These are phyloP conservation scores for Artemisia annua DNA, from an alignment of 129 eudicot genomes.

Conservation along the genomic window DNA sequence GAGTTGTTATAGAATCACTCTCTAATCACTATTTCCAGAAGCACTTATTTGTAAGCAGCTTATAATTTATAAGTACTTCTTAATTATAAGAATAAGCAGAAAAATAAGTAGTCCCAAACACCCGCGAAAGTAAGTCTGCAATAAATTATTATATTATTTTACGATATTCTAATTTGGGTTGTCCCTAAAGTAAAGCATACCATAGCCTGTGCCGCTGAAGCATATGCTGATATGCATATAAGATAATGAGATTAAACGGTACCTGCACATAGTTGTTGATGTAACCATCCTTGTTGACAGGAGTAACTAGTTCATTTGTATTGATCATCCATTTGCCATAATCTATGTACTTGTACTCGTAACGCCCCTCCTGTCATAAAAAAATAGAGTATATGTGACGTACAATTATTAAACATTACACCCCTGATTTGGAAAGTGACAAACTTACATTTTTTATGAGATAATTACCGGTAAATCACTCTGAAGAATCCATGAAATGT, in stretches of 20 bases:
- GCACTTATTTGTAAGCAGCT: too few species aligned
- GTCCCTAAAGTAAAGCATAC: too few species aligned
- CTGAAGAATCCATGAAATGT: conserved; percentile 42
- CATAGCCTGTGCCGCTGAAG: too few species aligned
- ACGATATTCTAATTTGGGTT: too few species aligned
- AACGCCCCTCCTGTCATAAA: conserved; percentile 64
- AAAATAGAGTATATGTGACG: neutral
- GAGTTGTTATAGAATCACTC: too few species aligned
- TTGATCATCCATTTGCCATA: conserved; percentile 84
- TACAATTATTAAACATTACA: neutral
- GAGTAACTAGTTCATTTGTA: conserved; percentile 54
- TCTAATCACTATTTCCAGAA: too few species aligned
- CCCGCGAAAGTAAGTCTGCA: too few species aligned
- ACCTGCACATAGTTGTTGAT: conserved; percentile 78
- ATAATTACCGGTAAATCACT: conserved; percentile 35
- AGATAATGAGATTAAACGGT: neutral
- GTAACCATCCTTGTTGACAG: conserved; percentile 75
- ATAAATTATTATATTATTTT: too few species aligned
- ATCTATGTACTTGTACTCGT: conserved; percentile 86
- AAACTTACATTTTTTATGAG: neutral
- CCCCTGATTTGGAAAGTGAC: neutral
- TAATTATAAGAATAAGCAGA: too few species aligned
- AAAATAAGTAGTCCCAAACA: too few species aligned
- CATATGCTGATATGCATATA: too few species aligned
- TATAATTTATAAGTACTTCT: too few species aligned